Percentiles rank a stretch among this genome's conserved stretches.
Conservation (phyloP, 352 stramenopile genomes). For the Achlya hypogyna region DNA sequence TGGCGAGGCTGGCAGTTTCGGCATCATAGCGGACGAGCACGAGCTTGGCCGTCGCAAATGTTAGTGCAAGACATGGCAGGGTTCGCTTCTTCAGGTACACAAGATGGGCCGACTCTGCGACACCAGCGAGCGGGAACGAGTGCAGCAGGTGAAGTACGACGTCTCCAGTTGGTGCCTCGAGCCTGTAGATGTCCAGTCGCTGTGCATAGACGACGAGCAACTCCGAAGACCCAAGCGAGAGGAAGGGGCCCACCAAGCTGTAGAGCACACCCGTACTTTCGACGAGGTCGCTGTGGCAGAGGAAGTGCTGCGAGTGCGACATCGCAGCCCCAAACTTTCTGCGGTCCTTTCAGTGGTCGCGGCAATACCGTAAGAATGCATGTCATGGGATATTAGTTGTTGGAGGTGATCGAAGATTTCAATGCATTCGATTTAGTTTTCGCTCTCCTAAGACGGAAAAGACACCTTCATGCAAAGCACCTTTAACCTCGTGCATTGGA, state of each 20-base stretch:
- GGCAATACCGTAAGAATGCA: not conserved
- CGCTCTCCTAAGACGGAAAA: too few species aligned
- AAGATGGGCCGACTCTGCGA: conserved; percentile 61
- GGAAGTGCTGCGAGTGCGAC: conserved; percentile 53
- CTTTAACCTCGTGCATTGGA: too few species aligned
- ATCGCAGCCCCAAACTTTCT: not conserved
- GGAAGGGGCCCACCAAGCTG: conserved; percentile 33
- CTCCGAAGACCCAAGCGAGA: conserved; percentile 52
- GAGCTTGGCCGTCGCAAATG: conserved; percentile 67
- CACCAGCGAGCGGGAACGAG: conserved; percentile 60
- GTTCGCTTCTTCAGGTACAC: conserved; percentile 62
- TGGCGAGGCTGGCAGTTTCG: conserved; percentile 35
- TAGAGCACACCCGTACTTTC: conserved; percentile 61
- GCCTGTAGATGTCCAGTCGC: conserved; percentile 65
- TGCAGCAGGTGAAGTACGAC: conserved; percentile 64
- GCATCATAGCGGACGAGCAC: conserved; percentile 71
- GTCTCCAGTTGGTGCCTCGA: conserved; percentile 46
- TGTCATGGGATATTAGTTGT: not conserved
- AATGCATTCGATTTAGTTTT: too few species aligned
- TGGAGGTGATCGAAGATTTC: too few species aligned
- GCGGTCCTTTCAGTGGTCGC: not conserved
- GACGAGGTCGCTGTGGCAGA: conserved; percentile 75
- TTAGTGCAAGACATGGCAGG: conserved; percentile 51
- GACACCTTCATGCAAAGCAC: too few species aligned
- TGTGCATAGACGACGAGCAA: conserved; percentile 67